Base-by-base conservation (phyloP, 2,329 filamentous ascomycete species). In the Stromatinia cepivora region DNA sequence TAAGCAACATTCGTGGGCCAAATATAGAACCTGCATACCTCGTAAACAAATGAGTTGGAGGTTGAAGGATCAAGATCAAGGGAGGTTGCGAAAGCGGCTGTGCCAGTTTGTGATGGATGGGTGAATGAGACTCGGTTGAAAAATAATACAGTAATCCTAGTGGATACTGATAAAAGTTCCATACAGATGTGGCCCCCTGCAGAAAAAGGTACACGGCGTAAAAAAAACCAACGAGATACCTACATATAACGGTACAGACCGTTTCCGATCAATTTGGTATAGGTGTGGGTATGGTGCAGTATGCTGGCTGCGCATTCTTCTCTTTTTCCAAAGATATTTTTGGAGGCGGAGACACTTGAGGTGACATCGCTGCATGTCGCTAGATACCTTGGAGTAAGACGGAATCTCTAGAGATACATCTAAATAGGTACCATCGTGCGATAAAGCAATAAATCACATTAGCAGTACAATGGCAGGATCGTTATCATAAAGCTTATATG, bases 21-120 rank as follows among this genome's bases (percentile, higher is more conserved):
- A 69, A 69, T 69, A 69, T 69, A 69, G 66, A 69, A 58, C 48
- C 58, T 56, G 31, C 15, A 46, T 31, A n/a, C 8, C 50, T 56
- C 66, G 66, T 56, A 56, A 64, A 56, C 39, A 56, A 46, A 56
- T 64, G 36, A 63, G 22, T 42, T 50, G 39, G 56, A 56, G 58
- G 31, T 28, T 56, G 58, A 69, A 69, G 66, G 66, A 69, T 69
- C 28, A 39, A 45, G 17, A 56, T 56, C 63, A 66, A 54, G 36
- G 46, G 34, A 53, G 57, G 45, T 54, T 62, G 46, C 39, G 36
- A 31, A 36, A 36, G 57, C 57, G 66, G 66, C 66, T 69, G 66
- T 69, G 66, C 39, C 39, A 36, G 58, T 69, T 54, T 56, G 66
- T 61, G 36, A 56, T 22, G 50, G 58, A 15, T 42, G 39, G 54